Base-by-base conservation (phyloP, 441 rosid species). In the Euphorbia celastroides region DNA sequence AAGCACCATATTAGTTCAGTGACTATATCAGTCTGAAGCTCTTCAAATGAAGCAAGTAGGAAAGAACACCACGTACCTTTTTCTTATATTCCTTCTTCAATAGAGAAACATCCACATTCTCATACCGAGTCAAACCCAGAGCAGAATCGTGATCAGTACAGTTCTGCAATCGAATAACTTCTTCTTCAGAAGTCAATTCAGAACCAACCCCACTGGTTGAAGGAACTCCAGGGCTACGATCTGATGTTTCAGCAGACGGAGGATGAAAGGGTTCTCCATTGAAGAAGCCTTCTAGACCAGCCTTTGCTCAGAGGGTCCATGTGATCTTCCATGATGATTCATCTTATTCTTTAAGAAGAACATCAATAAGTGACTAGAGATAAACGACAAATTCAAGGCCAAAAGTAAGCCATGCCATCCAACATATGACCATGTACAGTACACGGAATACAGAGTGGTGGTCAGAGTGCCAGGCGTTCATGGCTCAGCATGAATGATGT, bases 31-130 rank as follows among this genome's bases (percentile, higher is more conserved):
- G 28, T 51, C 10, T 44, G 65, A 36, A 28, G 56, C n/a, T 31
- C 13, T 38, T 12, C 23, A 19, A 64, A 36, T 56, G 57, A 46
- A 61, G 52, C 59, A 73, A 63, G 55, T 30, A 58, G 38, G 58
- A 72, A 56, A 42, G 68, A n/a, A 54, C 7, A 67, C 46, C 62
- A 63, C 17, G 46, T 69, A 92, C 99, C 98, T 86, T 92, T 81
- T 90, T 94, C 77, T 90, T 84, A 74, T 94, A 94, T 82, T 92
- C 99, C 77, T 82, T 82, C 83, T 92, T 94, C 66, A 94, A 77
- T 66, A 78, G 57, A 77, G 89, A 75, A 74, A 69, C 80, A 74
- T 94, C 99, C 72, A 92, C 80, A 65, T 84, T 75, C 75, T 81
- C 87, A 69, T 75, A 81, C 48, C 95, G 85, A 34, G 86, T 28